These are phyloP conservation scores for Camellia oleifera DNA, from an alignment of 179 eudicot genomes.

Conservation along the genomic window DNA sequence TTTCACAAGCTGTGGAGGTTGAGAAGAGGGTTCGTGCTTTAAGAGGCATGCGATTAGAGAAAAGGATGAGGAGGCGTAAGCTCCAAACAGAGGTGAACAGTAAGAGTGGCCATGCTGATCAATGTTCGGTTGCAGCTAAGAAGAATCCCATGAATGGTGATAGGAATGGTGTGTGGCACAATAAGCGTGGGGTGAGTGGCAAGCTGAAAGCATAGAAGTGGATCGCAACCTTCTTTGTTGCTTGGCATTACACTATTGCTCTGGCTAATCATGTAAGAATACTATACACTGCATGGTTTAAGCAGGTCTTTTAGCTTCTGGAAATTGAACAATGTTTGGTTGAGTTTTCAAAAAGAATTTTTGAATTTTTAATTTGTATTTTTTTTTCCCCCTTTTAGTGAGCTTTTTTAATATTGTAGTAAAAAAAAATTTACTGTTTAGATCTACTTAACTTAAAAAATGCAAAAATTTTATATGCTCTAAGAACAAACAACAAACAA, in stretches of 20 bases:
- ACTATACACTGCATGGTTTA: background rate
- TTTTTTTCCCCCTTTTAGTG: too few relatives aligned
- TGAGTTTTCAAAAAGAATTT: too few relatives aligned
- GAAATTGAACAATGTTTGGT: background rate
- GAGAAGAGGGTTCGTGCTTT: constrained; percentile 59
- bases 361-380: too few relatives aligned
- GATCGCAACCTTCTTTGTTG: background rate
- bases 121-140: constrained; percentile 74
- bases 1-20: constrained; percentile 78
- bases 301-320: background rate
- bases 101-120: constrained; percentile 53
- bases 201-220: constrained; percentile 61
- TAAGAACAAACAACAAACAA: too few relatives aligned
- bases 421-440: too few relatives aligned
- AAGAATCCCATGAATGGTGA: constrained; percentile 68
- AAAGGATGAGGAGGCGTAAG: constrained; percentile 86
- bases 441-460: too few relatives aligned
- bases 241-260: background rate
- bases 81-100: constrained; percentile 62
- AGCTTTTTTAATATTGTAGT: too few relatives aligned
- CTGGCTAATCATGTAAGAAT: background rate
- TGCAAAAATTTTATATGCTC: too few relatives aligned
- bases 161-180: constrained; percentile 57
- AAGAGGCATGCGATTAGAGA: constrained; percentile 66
- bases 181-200: constrained; percentile 64